phyloP scores from a whole-genome alignment of 148 eudicot genomes.

The Pouteria glomerata region DNA sequence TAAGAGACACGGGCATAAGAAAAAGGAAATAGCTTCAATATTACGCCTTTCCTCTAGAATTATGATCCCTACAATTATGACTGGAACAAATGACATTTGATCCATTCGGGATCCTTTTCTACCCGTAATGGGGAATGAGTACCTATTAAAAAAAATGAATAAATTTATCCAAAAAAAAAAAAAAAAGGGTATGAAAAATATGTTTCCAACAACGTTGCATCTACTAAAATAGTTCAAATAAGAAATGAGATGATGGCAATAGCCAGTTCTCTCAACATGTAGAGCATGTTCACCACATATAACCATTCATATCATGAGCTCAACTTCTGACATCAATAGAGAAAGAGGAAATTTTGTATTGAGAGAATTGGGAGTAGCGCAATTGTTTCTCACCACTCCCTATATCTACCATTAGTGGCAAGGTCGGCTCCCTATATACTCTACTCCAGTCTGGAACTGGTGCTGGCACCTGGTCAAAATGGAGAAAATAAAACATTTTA shows the following conservation, averaged over 20 bases:
- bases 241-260: background rate
- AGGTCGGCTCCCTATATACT: slow-evolving; percentile 51
- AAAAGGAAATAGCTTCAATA: slow-evolving; percentile 1
- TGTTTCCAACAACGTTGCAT: background rate
- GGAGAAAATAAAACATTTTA: slow-evolving; percentile 5
- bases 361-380: background rate
- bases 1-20: no score
- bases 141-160: no score
- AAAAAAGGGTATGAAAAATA: no score
- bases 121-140: no score
- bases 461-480: slow-evolving; percentile 55
- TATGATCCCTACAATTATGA: no score
- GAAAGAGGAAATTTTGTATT: background rate
- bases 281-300: background rate
- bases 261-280: background rate
- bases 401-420: slow-evolving; percentile 87
- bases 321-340: background rate
- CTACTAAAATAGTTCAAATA: background rate
- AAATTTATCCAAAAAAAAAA: no score
- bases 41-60: background rate
- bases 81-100: no score
- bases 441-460: slow-evolving; percentile 79
- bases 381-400: slow-evolving; percentile 61
- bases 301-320: background rate
- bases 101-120: no score